Conservation (phyloP, 176 grass and related monocot genomes). For the Musa itinerans region DNA sequence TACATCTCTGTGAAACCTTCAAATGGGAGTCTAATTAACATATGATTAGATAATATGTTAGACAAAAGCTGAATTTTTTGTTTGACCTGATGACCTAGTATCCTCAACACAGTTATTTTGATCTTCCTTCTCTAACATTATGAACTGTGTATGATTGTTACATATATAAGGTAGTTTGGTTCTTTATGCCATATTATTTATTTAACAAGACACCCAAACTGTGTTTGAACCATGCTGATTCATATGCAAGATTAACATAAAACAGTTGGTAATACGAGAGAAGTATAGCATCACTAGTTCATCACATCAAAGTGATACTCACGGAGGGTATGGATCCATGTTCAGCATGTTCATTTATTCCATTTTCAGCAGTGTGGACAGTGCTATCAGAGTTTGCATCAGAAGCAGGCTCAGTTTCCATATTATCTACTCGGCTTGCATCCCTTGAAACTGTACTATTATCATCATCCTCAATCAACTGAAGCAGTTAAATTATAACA, state of each 20-base stretch:
- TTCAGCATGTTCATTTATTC: constrained; percentile 26
- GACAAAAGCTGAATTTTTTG: background rate
- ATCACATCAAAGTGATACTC: constrained; percentile 1
- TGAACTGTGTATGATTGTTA: background rate
- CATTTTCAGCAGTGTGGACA: constrained; percentile 1
- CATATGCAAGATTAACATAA: background rate
- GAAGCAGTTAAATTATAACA: constrained; percentile 18
- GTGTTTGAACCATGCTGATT: no score
- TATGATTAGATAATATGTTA: background rate
- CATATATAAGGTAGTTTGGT: no score
- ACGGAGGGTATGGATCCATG: constrained; percentile 11
- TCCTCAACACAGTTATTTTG: background rate
- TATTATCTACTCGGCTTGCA: constrained; percentile 31
- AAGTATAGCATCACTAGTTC: background rate
- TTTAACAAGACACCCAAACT: background rate
- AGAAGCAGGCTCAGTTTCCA: constrained; percentile 30
- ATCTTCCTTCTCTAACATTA: background rate
- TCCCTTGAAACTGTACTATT: constrained; percentile 26
- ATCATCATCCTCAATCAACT: constrained; percentile 52
- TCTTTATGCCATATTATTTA: background rate
- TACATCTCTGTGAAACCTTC: background rate
- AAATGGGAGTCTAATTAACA: background rate
- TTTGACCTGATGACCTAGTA: background rate
- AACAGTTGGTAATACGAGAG: background rate
- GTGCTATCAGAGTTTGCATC: constrained; percentile 19